Conservation (phyloP, 1,139 yeast genomes). For the Geotrichum histeridarum region DNA sequence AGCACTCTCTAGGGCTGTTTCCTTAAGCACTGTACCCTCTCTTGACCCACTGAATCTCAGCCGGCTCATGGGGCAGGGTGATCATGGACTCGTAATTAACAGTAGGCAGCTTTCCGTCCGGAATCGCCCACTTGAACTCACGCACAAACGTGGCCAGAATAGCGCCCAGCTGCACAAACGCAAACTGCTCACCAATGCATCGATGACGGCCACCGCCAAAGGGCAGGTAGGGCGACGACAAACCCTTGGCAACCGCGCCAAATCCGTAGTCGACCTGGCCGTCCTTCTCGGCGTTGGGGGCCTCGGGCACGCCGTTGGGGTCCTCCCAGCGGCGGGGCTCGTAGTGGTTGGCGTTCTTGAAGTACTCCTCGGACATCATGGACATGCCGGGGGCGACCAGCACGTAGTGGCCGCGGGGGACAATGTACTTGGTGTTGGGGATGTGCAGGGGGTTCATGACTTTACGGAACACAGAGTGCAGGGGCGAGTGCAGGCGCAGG, state of each 20-base stretch:
- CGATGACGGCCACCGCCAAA: slow-evolving; percentile 99
- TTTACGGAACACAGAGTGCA: slow-evolving; percentile 92
- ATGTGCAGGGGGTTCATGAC: slow-evolving; percentile 74
- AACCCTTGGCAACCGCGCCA: slow-evolving; percentile 94
- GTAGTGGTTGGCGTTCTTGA: slow-evolving; percentile 62
- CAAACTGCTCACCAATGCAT: slow-evolving; percentile 98
- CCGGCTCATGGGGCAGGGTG: slow-evolving; percentile 78
- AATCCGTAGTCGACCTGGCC: slow-evolving; percentile 82
- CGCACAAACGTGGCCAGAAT: slow-evolving; percentile 71
- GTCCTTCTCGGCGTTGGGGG: slow-evolving; percentile 30
- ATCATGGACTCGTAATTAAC: slow-evolving; percentile 92
- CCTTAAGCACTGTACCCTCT: slow-evolving; percentile 22
- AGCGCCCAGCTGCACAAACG: slow-evolving; percentile 88
- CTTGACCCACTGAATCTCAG: slow-evolving; percentile 62
- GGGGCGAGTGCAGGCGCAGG: slow-evolving; percentile 89
- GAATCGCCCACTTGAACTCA: slow-evolving; percentile 67
- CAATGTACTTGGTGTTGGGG: slow-evolving; percentile 73
- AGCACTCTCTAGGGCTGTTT: too few relatives aligned
- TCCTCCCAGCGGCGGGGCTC: slow-evolving; percentile 84
- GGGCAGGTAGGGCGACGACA: slow-evolving; percentile 89
- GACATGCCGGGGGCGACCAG: slow-evolving; percentile 93
- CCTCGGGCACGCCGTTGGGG: slow-evolving; percentile 40
- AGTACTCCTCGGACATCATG: slow-evolving; percentile 67
- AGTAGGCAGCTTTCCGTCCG: slow-evolving; percentile 57
- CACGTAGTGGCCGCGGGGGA: slow-evolving; percentile 86